phyloP scores from a whole-genome alignment of 257 asterid genomes.

The Datura wrightii region DNA sequence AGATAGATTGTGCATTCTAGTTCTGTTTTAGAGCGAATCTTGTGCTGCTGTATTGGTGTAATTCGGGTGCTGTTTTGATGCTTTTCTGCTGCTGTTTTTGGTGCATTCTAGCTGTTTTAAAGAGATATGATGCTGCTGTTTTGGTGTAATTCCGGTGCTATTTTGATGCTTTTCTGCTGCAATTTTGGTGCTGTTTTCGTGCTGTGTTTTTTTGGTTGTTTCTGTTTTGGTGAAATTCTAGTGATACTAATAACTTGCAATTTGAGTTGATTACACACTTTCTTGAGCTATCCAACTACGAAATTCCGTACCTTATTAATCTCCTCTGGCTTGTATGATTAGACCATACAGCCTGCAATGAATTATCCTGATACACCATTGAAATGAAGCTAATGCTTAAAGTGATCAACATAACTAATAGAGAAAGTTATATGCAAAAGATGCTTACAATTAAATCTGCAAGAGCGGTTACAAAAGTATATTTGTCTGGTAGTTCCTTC shows the following conservation, averaged over 20 bases:
- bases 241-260: background rate
- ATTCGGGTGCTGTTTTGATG: no score
- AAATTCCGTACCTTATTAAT: constrained; percentile 55
- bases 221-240: no score
- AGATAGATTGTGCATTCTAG: no score
- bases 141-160: no score
- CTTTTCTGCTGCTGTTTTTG: no score
- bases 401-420: background rate
- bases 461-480: constrained; percentile 73
- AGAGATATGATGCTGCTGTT: no score
- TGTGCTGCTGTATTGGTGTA: no score
- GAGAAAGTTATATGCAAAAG: constrained; percentile 23
- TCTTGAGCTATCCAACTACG: background rate
- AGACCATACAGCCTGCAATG: constrained; percentile 84
- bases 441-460: constrained; percentile 76
- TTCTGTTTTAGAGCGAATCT: no score
- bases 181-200: no score
- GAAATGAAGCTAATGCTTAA: constrained; percentile 30
- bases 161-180: no score
- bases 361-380: constrained; percentile 62
- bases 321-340: constrained; percentile 46
- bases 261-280: background rate
- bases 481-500: constrained; percentile 70
- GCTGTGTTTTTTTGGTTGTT: no score
- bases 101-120: no score